These are phyloP conservation scores for Penicillium occitanis DNA, from an alignment of 2,329 filamentous ascomycete genomes.

Conservation along the genomic window DNA sequence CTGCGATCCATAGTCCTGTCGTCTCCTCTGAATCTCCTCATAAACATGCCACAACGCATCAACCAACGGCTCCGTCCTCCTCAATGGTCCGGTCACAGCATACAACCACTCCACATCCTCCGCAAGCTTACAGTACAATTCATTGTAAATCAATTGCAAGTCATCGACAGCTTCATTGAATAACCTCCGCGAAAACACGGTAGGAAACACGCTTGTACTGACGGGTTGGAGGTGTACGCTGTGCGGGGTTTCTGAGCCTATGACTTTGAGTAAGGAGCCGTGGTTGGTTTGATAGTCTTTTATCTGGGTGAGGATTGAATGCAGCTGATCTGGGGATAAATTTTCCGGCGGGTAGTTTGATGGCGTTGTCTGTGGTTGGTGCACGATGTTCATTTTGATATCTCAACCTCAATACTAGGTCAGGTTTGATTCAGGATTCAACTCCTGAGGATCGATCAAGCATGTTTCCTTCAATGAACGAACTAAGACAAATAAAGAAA, in stretches of 20 bases:
- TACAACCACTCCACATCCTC: conserved; percentile 42
- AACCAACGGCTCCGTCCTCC: conserved; percentile 37
- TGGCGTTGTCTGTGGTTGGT: not conserved
- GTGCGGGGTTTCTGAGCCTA: conserved; percentile 29
- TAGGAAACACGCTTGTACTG: conserved; percentile 38
- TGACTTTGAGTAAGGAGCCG: conserved; percentile 41
- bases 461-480: too few species aligned
- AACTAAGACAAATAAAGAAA: too few species aligned
- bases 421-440: too few species aligned
- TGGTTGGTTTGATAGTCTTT: conserved; percentile 47
- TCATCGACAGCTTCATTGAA: conserved; percentile 49
- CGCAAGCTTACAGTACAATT: conserved; percentile 55
- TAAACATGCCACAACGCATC: conserved; percentile 42
- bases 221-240: conserved; percentile 34
- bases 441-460: too few species aligned
- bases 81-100: conserved; percentile 32
- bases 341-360: conserved; percentile 27
- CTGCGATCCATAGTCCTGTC: not conserved
- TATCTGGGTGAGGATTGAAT: conserved; percentile 33
- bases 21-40: conserved; percentile 32
- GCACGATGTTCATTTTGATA: not conserved
- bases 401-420: not conserved
- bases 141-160: conserved; percentile 60
- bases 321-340: conserved; percentile 40
- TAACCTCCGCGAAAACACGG: conserved; percentile 33